Percentiles rank a stretch among this genome's conserved stretches.
These are phyloP conservation scores for Rossbeevera mucosa DNA, from an alignment of 768 basidiomycete genomes.

Conservation along the genomic window DNA sequence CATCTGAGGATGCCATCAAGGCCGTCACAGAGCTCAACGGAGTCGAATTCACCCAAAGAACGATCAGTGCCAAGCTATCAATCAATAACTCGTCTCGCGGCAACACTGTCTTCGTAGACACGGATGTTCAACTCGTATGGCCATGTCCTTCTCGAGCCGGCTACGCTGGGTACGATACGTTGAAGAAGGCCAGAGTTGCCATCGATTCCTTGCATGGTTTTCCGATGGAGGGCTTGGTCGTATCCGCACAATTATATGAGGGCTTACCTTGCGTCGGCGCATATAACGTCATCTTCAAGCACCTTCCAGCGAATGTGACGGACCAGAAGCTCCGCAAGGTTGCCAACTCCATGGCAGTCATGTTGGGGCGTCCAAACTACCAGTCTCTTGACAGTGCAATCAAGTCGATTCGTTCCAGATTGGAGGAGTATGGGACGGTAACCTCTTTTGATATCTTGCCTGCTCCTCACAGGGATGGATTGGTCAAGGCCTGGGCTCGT, in stretches of 20 bases:
- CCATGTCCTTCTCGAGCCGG: constrained; percentile 52
- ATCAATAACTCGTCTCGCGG: constrained; percentile 36
- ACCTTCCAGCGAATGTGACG: constrained; percentile 45
- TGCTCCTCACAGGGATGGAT: constrained; percentile 47
- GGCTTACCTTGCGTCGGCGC: constrained; percentile 55
- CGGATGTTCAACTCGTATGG: constrained; percentile 55
- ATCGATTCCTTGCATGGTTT: constrained; percentile 39
- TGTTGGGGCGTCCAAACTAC: constrained; percentile 51
- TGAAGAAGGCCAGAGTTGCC: constrained; percentile 46
- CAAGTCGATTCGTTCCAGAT: constrained; percentile 30
- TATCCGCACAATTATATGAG: constrained; percentile 48
- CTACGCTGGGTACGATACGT: constrained; percentile 58
- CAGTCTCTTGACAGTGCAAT: constrained; percentile 32
- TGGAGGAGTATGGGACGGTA: constrained; percentile 39
- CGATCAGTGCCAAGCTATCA: constrained; percentile 43
- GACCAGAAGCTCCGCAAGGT: constrained; percentile 43
- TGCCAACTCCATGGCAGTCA: constrained; percentile 44
- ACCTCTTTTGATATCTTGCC: constrained; percentile 43
- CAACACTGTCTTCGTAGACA: constrained; percentile 45
- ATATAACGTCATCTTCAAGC: constrained; percentile 57
- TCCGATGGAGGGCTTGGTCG: constrained; percentile 35
- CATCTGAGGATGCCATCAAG: constrained; percentile 45
- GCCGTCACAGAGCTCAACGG: constrained; percentile 53
- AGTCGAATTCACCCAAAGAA: constrained; percentile 32
- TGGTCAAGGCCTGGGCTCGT: constrained; percentile 50